Evolutionary conservation across 139 green algal species (phyloP).

Genomic region (Coelastrella sp.): DNA sequence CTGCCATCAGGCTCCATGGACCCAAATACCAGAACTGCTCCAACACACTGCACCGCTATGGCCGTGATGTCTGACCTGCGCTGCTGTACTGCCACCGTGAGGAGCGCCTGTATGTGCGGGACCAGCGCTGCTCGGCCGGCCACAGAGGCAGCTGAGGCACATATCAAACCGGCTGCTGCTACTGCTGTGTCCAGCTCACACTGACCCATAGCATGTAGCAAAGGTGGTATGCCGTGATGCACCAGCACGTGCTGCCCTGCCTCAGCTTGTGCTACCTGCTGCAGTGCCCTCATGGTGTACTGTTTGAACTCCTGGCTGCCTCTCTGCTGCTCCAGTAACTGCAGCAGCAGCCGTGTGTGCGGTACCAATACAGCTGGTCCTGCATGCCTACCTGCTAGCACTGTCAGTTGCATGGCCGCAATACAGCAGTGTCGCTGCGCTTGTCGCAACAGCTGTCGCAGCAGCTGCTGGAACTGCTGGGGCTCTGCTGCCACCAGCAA

Average conservation of each 20-base stretch:
- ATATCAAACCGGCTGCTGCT: not conserved
- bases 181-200: not conserved
- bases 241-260: not conserved
- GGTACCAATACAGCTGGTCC: not conserved
- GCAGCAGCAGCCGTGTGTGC: not conserved
- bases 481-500: not conserved
- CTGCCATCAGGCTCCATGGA: not conserved
- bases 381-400: not conserved
- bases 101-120: not conserved
- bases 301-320: not conserved
- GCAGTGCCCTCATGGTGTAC: not conserved
- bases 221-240: not conserved
- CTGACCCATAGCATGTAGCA: not conserved
- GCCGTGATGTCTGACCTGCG: not conserved
- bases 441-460: not conserved
- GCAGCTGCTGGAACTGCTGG: not conserved
- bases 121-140: not conserved
- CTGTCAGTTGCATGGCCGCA: not conserved
- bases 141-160: not conserved
- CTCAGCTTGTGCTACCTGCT: not conserved
- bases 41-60: conserved; percentile 4
- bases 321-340: not conserved
- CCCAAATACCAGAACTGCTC: not conserved
- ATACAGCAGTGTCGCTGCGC: not conserved
- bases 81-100: not conserved